These are phyloP conservation scores for Aspergillus mulundensis DNA, from an alignment of 495 filamentous ascomycete species.

Conservation along the genomic window DNA sequence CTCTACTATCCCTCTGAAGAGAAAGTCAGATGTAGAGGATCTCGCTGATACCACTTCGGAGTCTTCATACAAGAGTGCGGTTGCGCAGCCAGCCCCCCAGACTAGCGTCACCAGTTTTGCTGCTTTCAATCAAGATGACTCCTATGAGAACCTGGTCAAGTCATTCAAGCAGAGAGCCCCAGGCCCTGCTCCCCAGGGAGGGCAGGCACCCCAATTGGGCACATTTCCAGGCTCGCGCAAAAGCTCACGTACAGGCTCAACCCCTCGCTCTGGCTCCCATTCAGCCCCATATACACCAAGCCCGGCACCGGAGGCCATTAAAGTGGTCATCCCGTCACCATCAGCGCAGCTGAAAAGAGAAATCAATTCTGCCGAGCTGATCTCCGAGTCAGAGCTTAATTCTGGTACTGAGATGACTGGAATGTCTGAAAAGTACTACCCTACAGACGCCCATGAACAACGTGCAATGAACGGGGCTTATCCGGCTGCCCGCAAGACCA, in stretches of 20 bases:
- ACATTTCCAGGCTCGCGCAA: neutral
- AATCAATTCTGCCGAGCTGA: conserved; percentile 12
- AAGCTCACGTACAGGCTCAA: neutral
- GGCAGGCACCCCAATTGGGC: neutral
- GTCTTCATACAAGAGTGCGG: neutral
- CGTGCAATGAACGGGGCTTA: conserved; percentile 21
- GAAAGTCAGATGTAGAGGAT: conserved; percentile 12
- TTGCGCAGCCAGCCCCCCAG: neutral
- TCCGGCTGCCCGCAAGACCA: conserved; percentile 18
- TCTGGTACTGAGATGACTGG: conserved; percentile 12
- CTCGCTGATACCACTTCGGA: conserved; percentile 1
- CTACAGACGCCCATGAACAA: conserved; percentile 21
- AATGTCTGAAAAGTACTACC: conserved; percentile 22
- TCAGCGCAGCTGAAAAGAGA: conserved; percentile 17
- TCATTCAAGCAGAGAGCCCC: neutral
- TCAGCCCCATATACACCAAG: conserved; percentile 7
- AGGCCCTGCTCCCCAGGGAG: neutral
- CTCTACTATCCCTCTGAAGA: conserved; percentile 13
- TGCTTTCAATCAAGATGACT: neutral
- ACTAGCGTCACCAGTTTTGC: neutral
- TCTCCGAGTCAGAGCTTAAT: neutral
- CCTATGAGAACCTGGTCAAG: neutral
- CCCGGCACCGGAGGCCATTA: conserved; percentile 2
- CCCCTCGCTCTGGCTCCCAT: too few relatives aligned
- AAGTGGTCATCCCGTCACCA: conserved; percentile 27